Percentiles rank a stretch among this genome's conserved stretches.
Evolutionary conservation across 257 asterid genomes (phyloP).

Genomic region (Solanum virginianum): DNA sequence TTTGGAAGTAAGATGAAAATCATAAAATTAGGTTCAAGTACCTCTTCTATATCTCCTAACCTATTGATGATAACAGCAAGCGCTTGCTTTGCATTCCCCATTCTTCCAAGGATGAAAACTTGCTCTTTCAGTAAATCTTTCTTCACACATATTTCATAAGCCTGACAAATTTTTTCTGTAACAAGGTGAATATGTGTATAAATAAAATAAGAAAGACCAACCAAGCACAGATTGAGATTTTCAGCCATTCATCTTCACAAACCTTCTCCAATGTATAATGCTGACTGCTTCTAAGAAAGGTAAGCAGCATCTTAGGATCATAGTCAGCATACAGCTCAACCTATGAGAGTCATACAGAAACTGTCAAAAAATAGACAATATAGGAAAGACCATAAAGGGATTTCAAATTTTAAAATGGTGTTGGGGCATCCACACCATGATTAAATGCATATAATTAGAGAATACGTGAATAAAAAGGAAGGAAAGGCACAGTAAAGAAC

Average conservation of each 20-base stretch:
- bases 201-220: not conserved
- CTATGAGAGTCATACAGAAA: slow-evolving; percentile 20
- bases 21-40: slow-evolving; percentile 4
- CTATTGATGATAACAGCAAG: slow-evolving; percentile 82
- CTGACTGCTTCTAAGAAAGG: slow-evolving; percentile 94
- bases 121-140: slow-evolving; percentile 72
- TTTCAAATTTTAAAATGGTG: not conserved
- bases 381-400: not conserved
- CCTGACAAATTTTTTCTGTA: slow-evolving; percentile 32
- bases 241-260: slow-evolving; percentile 1
- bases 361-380: not conserved
- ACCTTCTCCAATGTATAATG: slow-evolving; percentile 98
- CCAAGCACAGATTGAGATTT: not conserved
- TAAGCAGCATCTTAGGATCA: slow-evolving; percentile 84
- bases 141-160: slow-evolving; percentile 75
- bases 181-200: not conserved
- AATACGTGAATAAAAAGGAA: not conserved
- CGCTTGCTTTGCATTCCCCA: slow-evolving; percentile 92
- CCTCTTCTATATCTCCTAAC: slow-evolving; percentile 93
- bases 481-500: not conserved
- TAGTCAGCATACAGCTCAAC: slow-evolving; percentile 95
- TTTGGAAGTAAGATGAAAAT: slow-evolving; percentile 3
- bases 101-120: slow-evolving; percentile 96
- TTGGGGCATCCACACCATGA: not conserved
- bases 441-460: not conserved